Evolutionary conservation across 116 monocot genomes (phyloP).

Genomic region (Phalaenopsis hybrid): DNA sequence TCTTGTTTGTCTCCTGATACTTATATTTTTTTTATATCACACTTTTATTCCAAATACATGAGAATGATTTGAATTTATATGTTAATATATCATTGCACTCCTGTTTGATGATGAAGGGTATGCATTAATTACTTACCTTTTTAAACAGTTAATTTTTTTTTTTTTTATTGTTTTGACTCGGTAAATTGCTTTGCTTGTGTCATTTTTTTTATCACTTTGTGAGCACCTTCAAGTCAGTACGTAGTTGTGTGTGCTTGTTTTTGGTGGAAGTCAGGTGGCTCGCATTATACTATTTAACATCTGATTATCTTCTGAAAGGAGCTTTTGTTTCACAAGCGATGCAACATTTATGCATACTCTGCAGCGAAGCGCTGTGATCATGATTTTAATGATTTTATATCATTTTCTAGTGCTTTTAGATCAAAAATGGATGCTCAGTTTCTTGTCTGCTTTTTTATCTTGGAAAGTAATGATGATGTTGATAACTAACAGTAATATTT

Average conservation of each 20-base stretch:
- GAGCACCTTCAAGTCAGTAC: not conserved
- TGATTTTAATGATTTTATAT: not conserved
- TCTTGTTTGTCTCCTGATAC: not conserved
- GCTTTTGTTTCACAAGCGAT: not conserved
- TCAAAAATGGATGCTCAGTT: not conserved
- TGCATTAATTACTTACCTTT: not conserved
- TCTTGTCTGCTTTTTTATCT: not conserved
- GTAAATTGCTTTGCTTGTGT: not conserved
- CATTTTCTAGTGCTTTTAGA: not conserved
- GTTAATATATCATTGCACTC: not conserved
- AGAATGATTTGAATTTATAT: not conserved
- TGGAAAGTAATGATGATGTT: not conserved
- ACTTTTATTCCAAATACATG: not conserved
- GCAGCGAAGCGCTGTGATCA: not conserved
- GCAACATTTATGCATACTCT: not conserved
- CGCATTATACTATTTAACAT: not conserved
- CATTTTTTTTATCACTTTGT: not conserved
- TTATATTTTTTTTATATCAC: not conserved
- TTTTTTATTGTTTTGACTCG: not conserved
- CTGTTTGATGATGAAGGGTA: not conserved
- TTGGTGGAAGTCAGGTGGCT: not conserved
- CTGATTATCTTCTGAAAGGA: not conserved
- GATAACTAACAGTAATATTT: not conserved
- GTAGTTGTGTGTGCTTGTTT: not conserved
- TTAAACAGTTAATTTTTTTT: not conserved